phyloP scores from a whole-genome alignment of 805 yeast genomes.

The Hanseniaspora guilliermondii region DNA sequence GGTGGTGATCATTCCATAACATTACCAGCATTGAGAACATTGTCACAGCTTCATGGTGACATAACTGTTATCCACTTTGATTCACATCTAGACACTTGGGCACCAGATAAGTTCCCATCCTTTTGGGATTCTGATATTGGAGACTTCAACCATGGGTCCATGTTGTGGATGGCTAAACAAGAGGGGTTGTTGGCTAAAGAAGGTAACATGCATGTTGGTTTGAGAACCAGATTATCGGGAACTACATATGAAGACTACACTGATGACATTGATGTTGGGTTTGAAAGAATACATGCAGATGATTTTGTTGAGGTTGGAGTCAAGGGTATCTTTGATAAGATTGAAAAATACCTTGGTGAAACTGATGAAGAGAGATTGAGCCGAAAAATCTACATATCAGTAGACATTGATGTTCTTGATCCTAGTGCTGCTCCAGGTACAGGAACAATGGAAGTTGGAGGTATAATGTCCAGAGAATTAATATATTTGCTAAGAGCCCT shows the following conservation, averaged over 20 bases:
- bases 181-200: slow-evolving; percentile 50
- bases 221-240: slow-evolving; percentile 62
- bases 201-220: slow-evolving; percentile 60
- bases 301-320: slow-evolving; percentile 61
- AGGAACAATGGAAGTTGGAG: slow-evolving; percentile 70
- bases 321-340: slow-evolving; percentile 42
- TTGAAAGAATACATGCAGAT: slow-evolving; percentile 55
- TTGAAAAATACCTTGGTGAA: slow-evolving; percentile 44
- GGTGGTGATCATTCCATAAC: slow-evolving; percentile 80
- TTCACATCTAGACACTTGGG: slow-evolving; percentile 76
- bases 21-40: slow-evolving; percentile 58
- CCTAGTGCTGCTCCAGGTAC: slow-evolving; percentile 69
- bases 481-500: slow-evolving; percentile 47
- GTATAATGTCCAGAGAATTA: slow-evolving; percentile 56
- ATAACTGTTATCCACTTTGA: slow-evolving; percentile 70
- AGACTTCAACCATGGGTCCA: slow-evolving; percentile 69
- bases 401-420: slow-evolving; percentile 69
- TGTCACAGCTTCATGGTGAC: slow-evolving; percentile 49
- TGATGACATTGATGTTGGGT: slow-evolving; percentile 60
- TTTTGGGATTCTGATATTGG: slow-evolving; percentile 46
- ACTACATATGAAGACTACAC: slow-evolving; percentile 45
- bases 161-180: slow-evolving; percentile 68
- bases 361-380: slow-evolving; percentile 22
- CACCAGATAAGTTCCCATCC: slow-evolving; percentile 57
- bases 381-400: slow-evolving; percentile 60